These are phyloP conservation scores for Suillus paluster DNA, from an alignment of 768 basidiomycete species.

Conservation along the genomic window DNA sequence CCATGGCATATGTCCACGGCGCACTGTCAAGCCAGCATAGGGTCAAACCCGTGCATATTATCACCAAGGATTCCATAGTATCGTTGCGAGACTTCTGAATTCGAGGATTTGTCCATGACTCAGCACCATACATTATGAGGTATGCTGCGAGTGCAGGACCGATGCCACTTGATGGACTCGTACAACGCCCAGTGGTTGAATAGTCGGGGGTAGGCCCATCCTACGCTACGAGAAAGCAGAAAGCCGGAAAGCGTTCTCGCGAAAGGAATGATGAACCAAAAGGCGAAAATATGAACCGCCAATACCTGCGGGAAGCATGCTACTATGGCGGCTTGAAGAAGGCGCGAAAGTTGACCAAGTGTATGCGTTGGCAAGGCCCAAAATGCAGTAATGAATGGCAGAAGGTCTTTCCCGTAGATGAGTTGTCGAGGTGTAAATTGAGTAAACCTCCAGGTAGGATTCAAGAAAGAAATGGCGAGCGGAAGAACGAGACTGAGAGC, in stretches of 20 bases:
- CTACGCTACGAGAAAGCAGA: conserved; percentile 31
- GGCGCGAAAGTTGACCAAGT: conserved; percentile 25
- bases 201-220: conserved; percentile 42
- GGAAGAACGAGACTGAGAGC: conserved; percentile 17
- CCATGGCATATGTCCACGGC: conserved; percentile 45
- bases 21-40: conserved; percentile 36
- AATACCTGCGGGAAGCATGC: background rate
- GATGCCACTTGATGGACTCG: conserved; percentile 41
- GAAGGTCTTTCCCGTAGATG: conserved; percentile 37
- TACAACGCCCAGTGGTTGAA: conserved; percentile 47
- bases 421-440: conserved; percentile 45
- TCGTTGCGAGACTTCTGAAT: conserved; percentile 17
- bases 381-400: conserved; percentile 39
- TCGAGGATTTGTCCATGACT: background rate
- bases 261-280: conserved; percentile 29
- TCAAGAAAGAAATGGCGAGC: conserved; percentile 14
- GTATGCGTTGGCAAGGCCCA: conserved; percentile 36
- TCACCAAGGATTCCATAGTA: conserved; percentile 15
- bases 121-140: conserved; percentile 21
- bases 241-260: conserved; percentile 22
- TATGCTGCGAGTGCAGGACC: conserved; percentile 37
- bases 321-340: conserved; percentile 19
- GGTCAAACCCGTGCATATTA: conserved; percentile 15
- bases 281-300: background rate
- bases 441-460: conserved; percentile 16